These are phyloP conservation scores for Rhinocladiella mackenziei DNA, from an alignment of 2,329 filamentous ascomycete species.

Conservation along the genomic window DNA sequence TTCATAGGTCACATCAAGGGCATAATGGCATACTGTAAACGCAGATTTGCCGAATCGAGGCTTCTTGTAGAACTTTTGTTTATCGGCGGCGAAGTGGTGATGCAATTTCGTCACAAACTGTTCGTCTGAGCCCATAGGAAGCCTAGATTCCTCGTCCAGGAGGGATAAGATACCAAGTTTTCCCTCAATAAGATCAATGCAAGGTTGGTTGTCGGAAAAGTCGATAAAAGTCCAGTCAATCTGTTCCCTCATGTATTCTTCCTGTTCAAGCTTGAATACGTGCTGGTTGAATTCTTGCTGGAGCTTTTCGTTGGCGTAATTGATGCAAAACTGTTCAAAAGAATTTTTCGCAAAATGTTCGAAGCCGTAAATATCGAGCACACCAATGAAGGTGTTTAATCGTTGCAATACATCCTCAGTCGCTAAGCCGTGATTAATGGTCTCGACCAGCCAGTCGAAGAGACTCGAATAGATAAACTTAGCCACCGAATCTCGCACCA, in stretches of 20 bases:
- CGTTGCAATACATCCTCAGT: conserved; percentile 79
- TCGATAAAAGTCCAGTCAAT: conserved; percentile 99
- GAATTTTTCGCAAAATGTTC: conserved; percentile 99
- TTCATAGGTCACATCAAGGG: conserved; percentile 95
- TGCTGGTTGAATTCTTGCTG: conserved; percentile 99
- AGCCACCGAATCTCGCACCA: conserved; percentile 94
- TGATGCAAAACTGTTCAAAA: conserved; percentile 99
- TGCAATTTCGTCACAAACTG: conserved; percentile 96
- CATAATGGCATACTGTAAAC: conserved; percentile 98
- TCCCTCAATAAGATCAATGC: conserved; percentile 96
- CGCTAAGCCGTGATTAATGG: conserved; percentile 86
- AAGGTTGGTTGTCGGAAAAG: conserved; percentile 98
- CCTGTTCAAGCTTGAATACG: conserved; percentile 97
- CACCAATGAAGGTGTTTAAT: conserved; percentile 89
- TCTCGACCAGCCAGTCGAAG: conserved; percentile 99
- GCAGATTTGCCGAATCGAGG: conserved; percentile 94
- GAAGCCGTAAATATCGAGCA: conserved; percentile 98
- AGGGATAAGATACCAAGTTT: conserved; percentile 90
- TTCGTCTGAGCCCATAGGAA: conserved; percentile 96
- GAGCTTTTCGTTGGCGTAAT: conserved; percentile 98
- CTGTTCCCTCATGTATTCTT: conserved; percentile 92
- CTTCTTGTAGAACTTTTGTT: conserved; percentile 98
- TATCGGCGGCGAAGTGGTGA: conserved; percentile 83
- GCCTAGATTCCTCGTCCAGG: conserved; percentile 89
- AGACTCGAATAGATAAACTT: conserved; percentile 98